Evolutionary conservation across 768 basidiomycete genomes (phyloP).

Genomic region (Rhizopogon roseolus): DNA sequence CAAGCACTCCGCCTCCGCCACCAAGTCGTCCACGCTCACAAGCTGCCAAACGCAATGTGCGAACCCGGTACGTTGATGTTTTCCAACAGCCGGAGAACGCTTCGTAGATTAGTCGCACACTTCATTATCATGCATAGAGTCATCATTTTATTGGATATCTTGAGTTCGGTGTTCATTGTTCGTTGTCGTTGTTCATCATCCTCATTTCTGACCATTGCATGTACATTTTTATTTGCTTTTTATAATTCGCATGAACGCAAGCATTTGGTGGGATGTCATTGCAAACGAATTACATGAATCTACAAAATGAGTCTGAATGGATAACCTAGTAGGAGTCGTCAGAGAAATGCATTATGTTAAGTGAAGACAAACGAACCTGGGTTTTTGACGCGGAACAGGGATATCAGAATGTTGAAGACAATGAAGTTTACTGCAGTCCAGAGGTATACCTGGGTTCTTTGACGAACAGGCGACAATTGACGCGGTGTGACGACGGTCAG

Average conservation of each 20-base stretch:
- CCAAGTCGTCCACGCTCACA: constrained; percentile 49
- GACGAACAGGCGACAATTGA: constrained; percentile 64
- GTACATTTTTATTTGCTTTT: constrained; percentile 1
- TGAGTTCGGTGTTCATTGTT: constrained; percentile 8
- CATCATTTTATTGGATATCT: constrained; percentile 2
- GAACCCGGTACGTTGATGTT: constrained; percentile 89
- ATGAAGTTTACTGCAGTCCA: constrained; percentile 82
- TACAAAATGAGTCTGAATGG: constrained; percentile 77
- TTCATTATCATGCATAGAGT: neutral
- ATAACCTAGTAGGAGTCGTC: constrained; percentile 46
- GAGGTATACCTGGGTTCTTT: constrained; percentile 83
- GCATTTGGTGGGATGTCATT: constrained; percentile 12
- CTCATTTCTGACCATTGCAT: constrained; percentile 9
- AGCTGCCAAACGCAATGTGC: constrained; percentile 66
- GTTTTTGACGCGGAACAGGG: constrained; percentile 89
- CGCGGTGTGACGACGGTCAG: constrained; percentile 78
- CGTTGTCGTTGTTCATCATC: constrained; percentile 10
- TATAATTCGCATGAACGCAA: neutral
- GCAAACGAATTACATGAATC: constrained; percentile 14
- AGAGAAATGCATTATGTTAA: neutral
- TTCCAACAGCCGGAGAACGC: constrained; percentile 53
- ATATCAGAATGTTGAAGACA: constrained; percentile 82
- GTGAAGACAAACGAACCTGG: constrained; percentile 47
- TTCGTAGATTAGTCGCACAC: constrained; percentile 6
- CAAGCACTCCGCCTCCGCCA: constrained; percentile 28